Percentiles rank a stretch among this genome's conserved stretches.
Conservation (phyloP, 1,284 basidiomycete species). For the Puccinia brachypodii region DNA sequence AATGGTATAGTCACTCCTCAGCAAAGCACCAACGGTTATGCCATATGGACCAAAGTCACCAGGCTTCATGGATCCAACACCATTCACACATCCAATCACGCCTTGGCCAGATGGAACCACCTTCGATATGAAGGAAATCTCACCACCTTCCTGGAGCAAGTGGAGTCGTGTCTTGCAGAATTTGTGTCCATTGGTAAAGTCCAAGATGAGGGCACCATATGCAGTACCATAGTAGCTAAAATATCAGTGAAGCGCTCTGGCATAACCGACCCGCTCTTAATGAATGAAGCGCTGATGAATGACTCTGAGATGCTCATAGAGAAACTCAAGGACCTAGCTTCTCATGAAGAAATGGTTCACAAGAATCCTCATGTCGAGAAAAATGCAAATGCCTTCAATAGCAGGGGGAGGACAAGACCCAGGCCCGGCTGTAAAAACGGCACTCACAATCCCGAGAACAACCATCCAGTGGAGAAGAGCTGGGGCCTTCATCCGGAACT, state of each 20-base stretch:
- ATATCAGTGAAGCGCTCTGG: not conserved
- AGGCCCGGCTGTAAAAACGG: not conserved
- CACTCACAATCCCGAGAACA: not conserved
- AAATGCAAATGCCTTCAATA: not conserved
- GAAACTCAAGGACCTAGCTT: not conserved
- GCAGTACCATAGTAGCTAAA: not conserved
- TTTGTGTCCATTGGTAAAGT: not conserved
- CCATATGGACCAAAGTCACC: not conserved
- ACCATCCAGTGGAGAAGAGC: not conserved
- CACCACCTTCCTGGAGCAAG: not conserved
- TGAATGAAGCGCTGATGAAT: not conserved
- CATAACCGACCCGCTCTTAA: not conserved
- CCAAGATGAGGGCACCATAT: not conserved
- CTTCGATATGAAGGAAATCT: not conserved
- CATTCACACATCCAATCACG: not conserved
- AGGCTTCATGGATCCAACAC: not conserved
- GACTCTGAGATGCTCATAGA: not conserved
- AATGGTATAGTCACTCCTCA: not conserved
- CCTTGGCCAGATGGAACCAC: not conserved
- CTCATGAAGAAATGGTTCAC: not conserved
- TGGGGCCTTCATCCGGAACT: not conserved
- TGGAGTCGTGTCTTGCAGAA: not conserved
- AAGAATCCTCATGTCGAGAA: not conserved
- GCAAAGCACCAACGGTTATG: not conserved
- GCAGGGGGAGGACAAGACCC: not conserved